Conservation (phyloP, 1,139 yeast species). For the Yarrowia galli region DNA sequence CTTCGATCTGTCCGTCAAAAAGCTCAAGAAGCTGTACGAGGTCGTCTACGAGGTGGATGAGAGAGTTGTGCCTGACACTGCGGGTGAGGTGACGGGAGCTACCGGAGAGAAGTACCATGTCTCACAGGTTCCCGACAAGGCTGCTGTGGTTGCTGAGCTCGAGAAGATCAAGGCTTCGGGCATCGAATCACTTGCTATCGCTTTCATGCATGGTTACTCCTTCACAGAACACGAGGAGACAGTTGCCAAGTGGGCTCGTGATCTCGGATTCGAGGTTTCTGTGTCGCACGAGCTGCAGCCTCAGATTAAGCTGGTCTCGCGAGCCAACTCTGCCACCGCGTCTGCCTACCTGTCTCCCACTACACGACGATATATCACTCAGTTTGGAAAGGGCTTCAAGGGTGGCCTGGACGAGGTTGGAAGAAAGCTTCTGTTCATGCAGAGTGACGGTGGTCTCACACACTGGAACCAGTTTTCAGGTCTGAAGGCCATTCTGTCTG, state of each 20-base stretch:
- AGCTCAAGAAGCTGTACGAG: conserved; percentile 67
- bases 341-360: conserved; percentile 83
- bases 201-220: conserved; percentile 73
- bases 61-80: conserved; percentile 59
- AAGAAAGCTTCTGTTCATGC: conserved; percentile 61
- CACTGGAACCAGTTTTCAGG: conserved; percentile 60
- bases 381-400: conserved; percentile 66
- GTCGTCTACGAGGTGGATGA: conserved; percentile 73
- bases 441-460: conserved; percentile 65
- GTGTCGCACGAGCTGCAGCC: conserved; percentile 72
- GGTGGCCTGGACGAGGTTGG: conserved; percentile 58
- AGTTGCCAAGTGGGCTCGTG: conserved; percentile 64
- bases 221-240: conserved; percentile 68
- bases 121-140: conserved; percentile 53
- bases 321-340: conserved; percentile 76
- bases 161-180: conserved; percentile 60
- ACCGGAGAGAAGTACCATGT: conserved; percentile 60
- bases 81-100: conserved; percentile 57
- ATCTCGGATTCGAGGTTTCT: conserved; percentile 71
- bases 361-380: conserved; percentile 64
- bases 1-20: conserved; percentile 66
- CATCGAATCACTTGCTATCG: conserved; percentile 69
- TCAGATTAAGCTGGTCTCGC: conserved; percentile 72
- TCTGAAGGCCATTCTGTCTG: conserved; percentile 60
- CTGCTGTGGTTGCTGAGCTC: conserved; percentile 54